Conservation (phyloP, 495 filamentous ascomycete species). For the Daldinia vernicosa region DNA sequence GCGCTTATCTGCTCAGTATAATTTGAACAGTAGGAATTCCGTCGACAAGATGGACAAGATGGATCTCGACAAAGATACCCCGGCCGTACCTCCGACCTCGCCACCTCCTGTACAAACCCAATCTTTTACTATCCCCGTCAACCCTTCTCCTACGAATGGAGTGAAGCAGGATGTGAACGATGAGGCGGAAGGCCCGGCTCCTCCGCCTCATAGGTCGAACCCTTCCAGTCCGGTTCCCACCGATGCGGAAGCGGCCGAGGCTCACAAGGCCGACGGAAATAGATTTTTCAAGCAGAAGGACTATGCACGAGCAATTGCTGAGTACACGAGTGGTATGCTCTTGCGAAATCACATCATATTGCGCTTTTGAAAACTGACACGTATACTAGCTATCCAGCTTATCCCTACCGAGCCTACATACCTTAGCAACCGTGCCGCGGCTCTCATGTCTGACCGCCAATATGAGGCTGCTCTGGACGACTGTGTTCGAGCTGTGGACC, state of each 20-base stretch:
- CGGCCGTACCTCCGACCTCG: constrained; percentile 56
- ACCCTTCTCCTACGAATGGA: constrained; percentile 44
- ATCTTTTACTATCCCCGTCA: constrained; percentile 46
- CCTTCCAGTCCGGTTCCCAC: constrained; percentile 66
- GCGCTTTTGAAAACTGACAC: constrained; percentile 17
- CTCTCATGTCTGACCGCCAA: constrained; percentile 83
- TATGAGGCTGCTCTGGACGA: constrained; percentile 85
- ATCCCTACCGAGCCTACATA: constrained; percentile 85
- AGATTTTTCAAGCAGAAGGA: constrained; percentile 94
- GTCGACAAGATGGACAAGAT: constrained; percentile 74
- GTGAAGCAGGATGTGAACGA: constrained; percentile 46
- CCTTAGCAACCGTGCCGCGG: constrained; percentile 93
- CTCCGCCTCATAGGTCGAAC: constrained; percentile 78
- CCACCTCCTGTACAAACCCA: constrained; percentile 49
- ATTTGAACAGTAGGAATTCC: constrained; percentile 69
- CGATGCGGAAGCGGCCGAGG: constrained; percentile 77
- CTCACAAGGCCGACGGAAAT: constrained; percentile 91
- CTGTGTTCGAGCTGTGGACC: constrained; percentile 76
- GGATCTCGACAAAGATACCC: constrained; percentile 80
- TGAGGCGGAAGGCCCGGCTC: constrained; percentile 68
- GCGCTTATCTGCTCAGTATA: constrained; percentile 74
- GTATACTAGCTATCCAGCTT: constrained; percentile 75
- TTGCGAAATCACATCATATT: neutral
- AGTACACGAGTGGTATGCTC: constrained; percentile 88
- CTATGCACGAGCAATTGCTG: constrained; percentile 83